A percentile compares a stretch with the other conserved stretches of the same genome.
phyloP scores from a whole-genome alignment of 108 stramenopile species.

The Pseudonitzschia multiseries region DNA sequence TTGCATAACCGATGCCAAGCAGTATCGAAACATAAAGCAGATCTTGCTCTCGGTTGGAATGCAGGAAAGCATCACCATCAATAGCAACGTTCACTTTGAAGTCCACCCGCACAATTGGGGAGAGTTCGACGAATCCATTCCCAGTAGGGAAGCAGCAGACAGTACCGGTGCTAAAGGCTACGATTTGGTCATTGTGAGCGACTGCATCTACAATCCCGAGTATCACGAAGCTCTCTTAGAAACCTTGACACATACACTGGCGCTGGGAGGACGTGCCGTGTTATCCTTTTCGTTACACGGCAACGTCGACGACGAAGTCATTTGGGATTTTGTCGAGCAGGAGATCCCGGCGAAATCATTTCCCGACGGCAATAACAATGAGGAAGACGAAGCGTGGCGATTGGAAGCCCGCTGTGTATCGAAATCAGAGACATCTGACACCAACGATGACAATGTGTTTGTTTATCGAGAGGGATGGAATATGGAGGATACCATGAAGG shows the following conservation, averaged over 20 bases:
- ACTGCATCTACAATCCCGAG: slow-evolving; percentile 46
- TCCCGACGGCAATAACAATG: neutral
- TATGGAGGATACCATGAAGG: slow-evolving; percentile 34
- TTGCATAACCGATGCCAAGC: slow-evolving; percentile 26
- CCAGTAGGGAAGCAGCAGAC: neutral
- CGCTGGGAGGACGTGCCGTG: slow-evolving; percentile 21
- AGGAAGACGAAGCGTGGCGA: neutral
- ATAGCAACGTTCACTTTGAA: neutral
- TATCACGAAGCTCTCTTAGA: slow-evolving; percentile 37
- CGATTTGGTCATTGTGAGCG: slow-evolving; percentile 33
- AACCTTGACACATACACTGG: slow-evolving; percentile 23
- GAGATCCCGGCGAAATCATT: neutral
- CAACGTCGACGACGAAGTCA: slow-evolving; percentile 19
- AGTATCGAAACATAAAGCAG: slow-evolving; percentile 29
- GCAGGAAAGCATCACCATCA: neutral
- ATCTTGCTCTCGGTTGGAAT: slow-evolving; percentile 18
- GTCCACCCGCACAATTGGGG: slow-evolving; percentile 37
- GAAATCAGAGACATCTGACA: neutral
- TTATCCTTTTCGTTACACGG: slow-evolving; percentile 45
- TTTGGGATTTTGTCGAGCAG: slow-evolving; percentile 32
- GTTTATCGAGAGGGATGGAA: slow-evolving; percentile 17
- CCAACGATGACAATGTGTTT: neutral
- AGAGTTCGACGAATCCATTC: neutral
- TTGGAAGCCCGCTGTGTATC: slow-evolving; percentile 11
- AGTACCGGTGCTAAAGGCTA: slow-evolving; percentile 4